Evolutionary conservation across 2,329 filamentous ascomycete genomes (phyloP), one percentile per base, ranked within the genome.

Genomic region (Dactylellina leptospora): DNA sequence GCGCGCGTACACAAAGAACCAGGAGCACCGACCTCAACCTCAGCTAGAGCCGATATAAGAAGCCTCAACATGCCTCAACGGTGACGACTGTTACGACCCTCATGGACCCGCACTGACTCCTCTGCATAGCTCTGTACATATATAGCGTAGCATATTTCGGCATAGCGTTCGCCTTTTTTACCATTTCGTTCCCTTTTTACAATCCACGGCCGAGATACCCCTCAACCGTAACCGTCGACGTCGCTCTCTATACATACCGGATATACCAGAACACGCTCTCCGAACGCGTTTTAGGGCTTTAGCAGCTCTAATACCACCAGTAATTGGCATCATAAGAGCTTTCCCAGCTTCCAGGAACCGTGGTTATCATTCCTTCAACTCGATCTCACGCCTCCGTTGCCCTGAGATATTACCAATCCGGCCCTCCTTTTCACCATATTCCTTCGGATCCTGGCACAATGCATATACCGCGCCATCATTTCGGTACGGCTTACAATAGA

Each of bases 391-490:
- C 20, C 22, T 9, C 23, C 6, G 42, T 18, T 53, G 25, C 27
- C 18, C 30, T 22, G 20, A 22, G n/a, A n/a, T n/a, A n/a, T n/a
- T n/a, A n/a, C n/a, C n/a, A n/a, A n/a, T n/a, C n/a, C n/a, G n/a
- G n/a, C n/a, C n/a, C n/a, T n/a, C n/a, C n/a, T n/a, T n/a, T n/a
- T 54, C 4, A 36, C 30, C 30, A 50, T 22, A 22, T 22, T 11
- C 53, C 50, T 54, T 11, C 18, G 2, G 4, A 18, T 10, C 18
- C 16, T 8, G 20, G 38, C 51, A 79, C 78, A 80, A 99, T 99
- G 95, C 96, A 97, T 88, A 89, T 99, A 74, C 95, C 93, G 78
- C 91, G 95, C 75, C 86, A 87, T 75, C 85, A 96, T 75, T 90
- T 97, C 79, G 91, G 92, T 53, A 93, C 93, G 77, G 88, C 97